Base-by-base conservation (phyloP, 2,329 filamentous ascomycete species). In the Fusarium sp. region DNA sequence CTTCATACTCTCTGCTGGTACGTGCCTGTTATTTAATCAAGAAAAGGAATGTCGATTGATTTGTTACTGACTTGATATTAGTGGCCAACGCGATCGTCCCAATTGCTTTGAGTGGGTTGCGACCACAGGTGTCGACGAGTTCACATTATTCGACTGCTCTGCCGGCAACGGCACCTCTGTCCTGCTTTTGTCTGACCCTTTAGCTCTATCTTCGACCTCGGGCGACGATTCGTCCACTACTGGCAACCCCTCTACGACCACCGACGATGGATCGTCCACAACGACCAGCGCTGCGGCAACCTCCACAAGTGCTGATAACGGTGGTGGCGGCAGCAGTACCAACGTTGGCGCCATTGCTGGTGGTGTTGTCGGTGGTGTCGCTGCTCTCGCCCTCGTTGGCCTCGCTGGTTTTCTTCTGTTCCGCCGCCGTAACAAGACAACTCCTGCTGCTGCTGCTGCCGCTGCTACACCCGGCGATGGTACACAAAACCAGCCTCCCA, bases 361-460 rank as follows among this genome's bases (percentile, higher is more conserved):
- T 17, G 86, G 85, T 33, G 81, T 82, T 7, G 84, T 87, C 15
- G 86, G 85, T n/a, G 86, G 86, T 18, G 81, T 86, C 7, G 83
- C 77, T 1, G 81, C 75, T 20, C 72, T 87, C 26, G 82, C 78
- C 6, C 75, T 87, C n/a, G 77, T 87, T 49, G 81, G 79, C 26
- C 70, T 82, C 12, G 82, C 75, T 15, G 78, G 80, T 42, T 87
- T 84, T 76, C 83, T 85, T 72, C 74, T 86, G 26, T 58, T 85
- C 60, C 84, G 83, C 28, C 82, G 82, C 33, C 80, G 76, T 48
- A 83, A 78, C 60, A 79, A 81, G 66, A 79, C 80, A 33, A 78
- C 78, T 44, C 60, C 71, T n/a, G 54, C 74, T 48, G 60, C 66
- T 49, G 38, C 74, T 48, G 61, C 66, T 49, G 38, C 76, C 18